Conservation (phyloP, 108 stramenopile species). For the Nitzschia sp. region DNA sequence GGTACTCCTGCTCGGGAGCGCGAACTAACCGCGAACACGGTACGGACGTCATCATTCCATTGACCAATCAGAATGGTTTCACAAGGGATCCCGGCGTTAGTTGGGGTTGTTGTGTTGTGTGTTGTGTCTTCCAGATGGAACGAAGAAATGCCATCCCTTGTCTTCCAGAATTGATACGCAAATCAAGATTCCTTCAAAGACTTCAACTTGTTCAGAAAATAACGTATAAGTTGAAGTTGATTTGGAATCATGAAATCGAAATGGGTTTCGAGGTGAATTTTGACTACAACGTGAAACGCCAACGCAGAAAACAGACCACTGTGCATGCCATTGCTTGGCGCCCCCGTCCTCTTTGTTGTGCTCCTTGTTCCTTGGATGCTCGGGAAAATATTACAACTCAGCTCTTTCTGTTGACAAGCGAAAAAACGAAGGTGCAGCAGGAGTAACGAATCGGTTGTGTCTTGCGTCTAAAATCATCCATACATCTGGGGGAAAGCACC, state of each 20-base stretch:
- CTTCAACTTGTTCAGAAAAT: neutral
- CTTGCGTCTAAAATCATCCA: neutral
- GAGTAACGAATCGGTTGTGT: neutral
- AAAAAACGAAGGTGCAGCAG: neutral
- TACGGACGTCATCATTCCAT: too few relatives aligned
- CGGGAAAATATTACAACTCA: too few relatives aligned
- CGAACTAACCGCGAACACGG: too few relatives aligned
- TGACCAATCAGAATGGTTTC: too few relatives aligned
- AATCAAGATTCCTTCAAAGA: neutral
- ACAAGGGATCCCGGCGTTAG: too few relatives aligned
- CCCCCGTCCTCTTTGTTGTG: neutral
- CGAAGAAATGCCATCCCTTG: too few relatives aligned
- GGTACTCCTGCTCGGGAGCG: too few relatives aligned
- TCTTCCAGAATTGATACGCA: constrained; percentile 6
- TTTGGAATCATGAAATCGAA: neutral
- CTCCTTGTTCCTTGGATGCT: neutral
- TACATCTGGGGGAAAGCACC: too few relatives aligned
- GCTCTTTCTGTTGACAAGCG: neutral
- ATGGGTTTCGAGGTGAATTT: neutral
- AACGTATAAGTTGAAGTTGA: constrained; percentile 1
- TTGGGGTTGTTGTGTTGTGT: too few relatives aligned
- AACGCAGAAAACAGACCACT: neutral
- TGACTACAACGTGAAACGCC: neutral
- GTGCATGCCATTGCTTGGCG: neutral
- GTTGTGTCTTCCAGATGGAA: constrained; percentile 12